Evolutionary conservation across 2,329 filamentous ascomycete species (phyloP).

Genomic region (Verticillium isaacii): DNA sequence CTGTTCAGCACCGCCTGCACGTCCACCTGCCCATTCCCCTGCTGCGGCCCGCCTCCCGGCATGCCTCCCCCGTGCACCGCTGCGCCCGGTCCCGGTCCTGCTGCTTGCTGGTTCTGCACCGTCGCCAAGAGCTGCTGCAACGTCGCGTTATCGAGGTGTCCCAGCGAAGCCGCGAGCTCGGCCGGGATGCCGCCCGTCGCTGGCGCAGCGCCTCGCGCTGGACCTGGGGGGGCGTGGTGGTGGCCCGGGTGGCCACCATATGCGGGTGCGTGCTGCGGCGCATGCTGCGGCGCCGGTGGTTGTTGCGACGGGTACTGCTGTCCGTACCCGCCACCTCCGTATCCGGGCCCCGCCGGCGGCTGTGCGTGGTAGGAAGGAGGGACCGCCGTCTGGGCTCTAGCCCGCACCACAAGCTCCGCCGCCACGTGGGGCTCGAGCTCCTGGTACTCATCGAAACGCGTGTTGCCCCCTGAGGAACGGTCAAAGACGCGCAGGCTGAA

Average conservation of each 20-base stretch:
- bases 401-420: constrained; percentile 73
- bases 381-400: constrained; percentile 44
- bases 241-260: neutral
- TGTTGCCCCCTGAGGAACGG: constrained; percentile 66
- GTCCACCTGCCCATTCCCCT: constrained; percentile 29
- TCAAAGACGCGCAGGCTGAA: constrained; percentile 85
- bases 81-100: constrained; percentile 9
- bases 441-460: constrained; percentile 82
- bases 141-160: constrained; percentile 62
- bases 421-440: constrained; percentile 75
- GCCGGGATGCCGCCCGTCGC: constrained; percentile 25
- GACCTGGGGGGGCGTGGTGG: constrained; percentile 8
- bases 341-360: constrained; percentile 7
- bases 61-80: neutral
- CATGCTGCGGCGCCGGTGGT: constrained; percentile 25
- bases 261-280: constrained; percentile 21
- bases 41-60: constrained; percentile 10
- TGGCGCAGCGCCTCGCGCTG: constrained; percentile 21
- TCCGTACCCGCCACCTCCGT: constrained; percentile 20
- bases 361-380: constrained; percentile 19
- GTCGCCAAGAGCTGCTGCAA: constrained; percentile 67
- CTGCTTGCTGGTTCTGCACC: constrained; percentile 33
- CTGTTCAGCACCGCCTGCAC: constrained; percentile 41
- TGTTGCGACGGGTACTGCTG: constrained; percentile 18
- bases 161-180: constrained; percentile 61